Evolutionary conservation across 2,329 filamentous ascomycete genomes (phyloP), one percentile per base, ranked within the genome.

Genomic region (Pleomassaria siparia): DNA sequence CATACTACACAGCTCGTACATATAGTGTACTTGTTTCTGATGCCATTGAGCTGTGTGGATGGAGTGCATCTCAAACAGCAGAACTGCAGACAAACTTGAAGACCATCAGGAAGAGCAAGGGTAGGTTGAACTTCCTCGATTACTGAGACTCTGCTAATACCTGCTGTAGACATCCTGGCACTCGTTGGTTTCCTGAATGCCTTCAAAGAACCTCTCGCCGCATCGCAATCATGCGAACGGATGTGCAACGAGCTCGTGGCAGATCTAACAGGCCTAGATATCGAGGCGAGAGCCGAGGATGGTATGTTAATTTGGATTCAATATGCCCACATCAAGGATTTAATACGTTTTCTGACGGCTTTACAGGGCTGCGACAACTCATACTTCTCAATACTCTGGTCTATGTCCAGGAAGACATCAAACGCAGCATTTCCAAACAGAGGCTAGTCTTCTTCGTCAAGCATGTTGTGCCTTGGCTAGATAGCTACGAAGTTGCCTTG

Each of bases 391-490:
- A 85, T 55, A 67, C 76, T 22, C 69, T 85, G 3, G 56, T 84
- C 8, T 63, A 73, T 20, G 73, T 71, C 2, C 76, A 80, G 47
- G 74, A 77, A 28, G 71, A 72, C 7, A 72, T 80, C 16, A 66
- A 74, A 4, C 67, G 75, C 6, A 75, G 67, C 20, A 76, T 82
- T n/a, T 73, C 75, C 1, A 78, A 76, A 44, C 82, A 91, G 60
- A 81, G 91, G 20, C 72, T 94, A 2, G 83, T 96, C 0, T 94
- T 96, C 71, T 84, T 92, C 8, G 83, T 92, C 33, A 89, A 88
- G 63, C 86, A 91, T 53, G 78, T 96, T 7, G 80, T 88, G 0
- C 80, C 83, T 8, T 91, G 88, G 82, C 73, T 91, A 0, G 80
- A 85, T 12, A 76, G 76, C 0, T 65, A 74, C 0, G 72, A 77